A percentile compares a stretch with the other conserved stretches of the same genome.
phyloP scores from a whole-genome alignment of 164 flowering plant genomes.

The Annona squamosa region DNA sequence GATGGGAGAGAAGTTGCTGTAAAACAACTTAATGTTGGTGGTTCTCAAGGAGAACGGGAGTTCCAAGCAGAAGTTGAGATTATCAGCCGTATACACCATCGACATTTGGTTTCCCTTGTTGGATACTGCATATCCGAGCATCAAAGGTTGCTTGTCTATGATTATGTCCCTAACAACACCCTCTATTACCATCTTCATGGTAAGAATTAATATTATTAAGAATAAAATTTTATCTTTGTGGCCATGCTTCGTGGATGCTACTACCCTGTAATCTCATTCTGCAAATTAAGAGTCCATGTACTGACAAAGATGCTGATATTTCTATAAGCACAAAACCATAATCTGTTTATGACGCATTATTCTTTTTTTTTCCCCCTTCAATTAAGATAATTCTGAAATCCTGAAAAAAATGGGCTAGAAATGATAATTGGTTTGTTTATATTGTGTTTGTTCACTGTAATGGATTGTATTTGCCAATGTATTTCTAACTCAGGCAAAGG shows the following conservation, averaged over 20 bases:
- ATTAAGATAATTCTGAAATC: too few relatives aligned
- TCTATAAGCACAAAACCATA: too few relatives aligned
- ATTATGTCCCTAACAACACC: slow-evolving; percentile 71
- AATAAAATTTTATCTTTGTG: neutral
- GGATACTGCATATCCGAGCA: slow-evolving; percentile 77
- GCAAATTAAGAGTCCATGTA: neutral
- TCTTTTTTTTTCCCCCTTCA: too few relatives aligned
- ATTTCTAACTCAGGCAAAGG: neutral
- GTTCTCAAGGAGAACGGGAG: slow-evolving; percentile 83
- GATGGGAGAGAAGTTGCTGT: slow-evolving; percentile 89
- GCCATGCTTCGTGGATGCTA: neutral
- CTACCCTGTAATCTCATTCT: neutral
- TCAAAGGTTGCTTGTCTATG: slow-evolving; percentile 71
- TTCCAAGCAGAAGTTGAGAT: slow-evolving; percentile 77
- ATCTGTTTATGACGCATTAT: too few relatives aligned
- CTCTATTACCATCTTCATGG: slow-evolving; percentile 91
- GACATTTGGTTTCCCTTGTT: slow-evolving; percentile 88
- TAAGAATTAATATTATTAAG: slow-evolving; percentile 20
- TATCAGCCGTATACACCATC: slow-evolving; percentile 72
- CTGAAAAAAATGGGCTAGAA: too few relatives aligned
- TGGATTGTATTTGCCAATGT: neutral
- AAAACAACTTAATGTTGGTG: slow-evolving; percentile 73
- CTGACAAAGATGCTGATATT: neutral
- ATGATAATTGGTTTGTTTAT: too few relatives aligned
- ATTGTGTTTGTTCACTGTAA: neutral